Conservation (phyloP, 805 yeast genomes). For the Candida sithepensis region DNA sequence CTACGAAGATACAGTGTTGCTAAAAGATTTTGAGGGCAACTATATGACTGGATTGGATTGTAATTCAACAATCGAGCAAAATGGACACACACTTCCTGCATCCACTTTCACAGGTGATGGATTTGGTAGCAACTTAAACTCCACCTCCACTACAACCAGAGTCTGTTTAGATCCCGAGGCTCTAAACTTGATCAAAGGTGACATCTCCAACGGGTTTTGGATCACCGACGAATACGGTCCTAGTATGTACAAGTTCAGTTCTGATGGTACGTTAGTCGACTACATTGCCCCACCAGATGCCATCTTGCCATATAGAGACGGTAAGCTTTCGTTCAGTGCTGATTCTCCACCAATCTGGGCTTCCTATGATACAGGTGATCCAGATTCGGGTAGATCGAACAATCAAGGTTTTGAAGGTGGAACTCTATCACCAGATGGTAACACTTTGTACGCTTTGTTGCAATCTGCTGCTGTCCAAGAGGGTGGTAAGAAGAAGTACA, state of each 20-base stretch:
- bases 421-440: constrained; percentile 30
- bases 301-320: constrained; percentile 26
- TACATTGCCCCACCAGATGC: constrained; percentile 29
- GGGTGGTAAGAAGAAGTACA: constrained; percentile 27
- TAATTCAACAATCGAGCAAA: constrained; percentile 22
- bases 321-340: constrained; percentile 23
- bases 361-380: constrained; percentile 20
- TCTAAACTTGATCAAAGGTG: constrained; percentile 26
- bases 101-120: constrained; percentile 29
- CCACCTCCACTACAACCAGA: constrained; percentile 20
- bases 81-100: constrained; percentile 28
- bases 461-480: constrained; percentile 32
- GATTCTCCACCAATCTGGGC: constrained; percentile 27
- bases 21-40: constrained; percentile 29
- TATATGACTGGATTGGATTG: constrained; percentile 30
- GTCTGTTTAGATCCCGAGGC: constrained; percentile 31
- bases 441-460: constrained; percentile 21
- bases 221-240: constrained; percentile 34
- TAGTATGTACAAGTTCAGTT: constrained; percentile 25
- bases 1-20: constrained; percentile 26
- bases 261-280: constrained; percentile 25
- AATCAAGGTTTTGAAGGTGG: constrained; percentile 33
- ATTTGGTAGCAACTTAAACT: constrained; percentile 23
- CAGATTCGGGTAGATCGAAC: constrained; percentile 28
- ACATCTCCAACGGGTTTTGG: constrained; percentile 31